phyloP scores from a whole-genome alignment of 2,329 filamentous ascomycete genomes.

The Bipolaris bicolor region DNA sequence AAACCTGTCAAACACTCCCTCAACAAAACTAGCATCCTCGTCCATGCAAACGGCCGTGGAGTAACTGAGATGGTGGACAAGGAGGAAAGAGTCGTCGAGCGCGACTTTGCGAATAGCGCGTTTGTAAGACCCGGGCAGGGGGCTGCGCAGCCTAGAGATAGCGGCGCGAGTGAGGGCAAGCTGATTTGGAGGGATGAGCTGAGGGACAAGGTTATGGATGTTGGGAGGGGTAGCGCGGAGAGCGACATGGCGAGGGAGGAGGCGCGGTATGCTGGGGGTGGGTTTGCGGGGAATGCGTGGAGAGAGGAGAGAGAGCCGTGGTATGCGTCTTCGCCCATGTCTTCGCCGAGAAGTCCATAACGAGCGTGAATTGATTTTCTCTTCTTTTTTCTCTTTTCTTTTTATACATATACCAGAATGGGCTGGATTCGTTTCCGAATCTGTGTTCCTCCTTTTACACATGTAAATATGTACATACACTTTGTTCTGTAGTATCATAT shows the following conservation, averaged over 20 bases:
- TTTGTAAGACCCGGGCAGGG: background rate
- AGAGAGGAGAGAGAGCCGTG: slow-evolving; percentile 1
- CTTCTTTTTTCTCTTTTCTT: background rate
- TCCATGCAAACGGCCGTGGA: slow-evolving; percentile 37
- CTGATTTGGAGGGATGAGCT: slow-evolving; percentile 8
- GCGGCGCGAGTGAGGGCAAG: slow-evolving; percentile 11
- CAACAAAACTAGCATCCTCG: slow-evolving; percentile 38
- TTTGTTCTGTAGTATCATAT: too few species aligned
- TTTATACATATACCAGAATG: background rate
- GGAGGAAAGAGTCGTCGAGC: slow-evolving; percentile 22
- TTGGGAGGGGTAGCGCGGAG: slow-evolving; percentile 9
- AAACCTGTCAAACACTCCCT: slow-evolving; percentile 50
- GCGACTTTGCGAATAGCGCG: slow-evolving; percentile 6
- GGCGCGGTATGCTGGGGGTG: slow-evolving; percentile 1
- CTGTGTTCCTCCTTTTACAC: background rate
- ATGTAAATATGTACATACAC: too few species aligned
- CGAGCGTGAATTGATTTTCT: background rate
- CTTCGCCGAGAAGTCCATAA: background rate
- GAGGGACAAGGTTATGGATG: slow-evolving; percentile 13
- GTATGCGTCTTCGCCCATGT: background rate
- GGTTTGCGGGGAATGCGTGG: slow-evolving; percentile 7
- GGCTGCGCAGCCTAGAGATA: slow-evolving; percentile 5
- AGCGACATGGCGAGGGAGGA: slow-evolving; percentile 15
- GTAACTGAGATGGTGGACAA: slow-evolving; percentile 43
- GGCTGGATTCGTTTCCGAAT: background rate